Conservation (phyloP, 352 stramenopile species). For the Thalassiosira exigua region DNA sequence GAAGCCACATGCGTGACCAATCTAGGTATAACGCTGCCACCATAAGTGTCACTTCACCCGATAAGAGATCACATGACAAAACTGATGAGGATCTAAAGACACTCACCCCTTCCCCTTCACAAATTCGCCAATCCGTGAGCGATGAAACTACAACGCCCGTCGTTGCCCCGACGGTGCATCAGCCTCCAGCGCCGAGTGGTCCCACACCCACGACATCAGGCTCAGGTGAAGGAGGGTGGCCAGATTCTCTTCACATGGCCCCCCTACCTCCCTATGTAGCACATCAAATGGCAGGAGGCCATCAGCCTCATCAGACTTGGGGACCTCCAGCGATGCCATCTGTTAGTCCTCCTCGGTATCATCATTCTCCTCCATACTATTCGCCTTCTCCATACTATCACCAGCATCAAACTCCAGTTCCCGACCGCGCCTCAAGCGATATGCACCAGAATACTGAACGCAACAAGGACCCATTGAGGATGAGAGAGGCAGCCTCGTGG, state of each 20-base stretch:
- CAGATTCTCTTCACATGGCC: constrained; percentile 32
- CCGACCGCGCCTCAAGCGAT: neutral
- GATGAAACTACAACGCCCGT: constrained; percentile 36
- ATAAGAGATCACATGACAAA: neutral
- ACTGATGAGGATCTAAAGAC: constrained; percentile 4
- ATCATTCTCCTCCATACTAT: constrained; percentile 20
- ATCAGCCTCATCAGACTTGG: neutral
- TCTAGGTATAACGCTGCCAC: constrained; percentile 17
- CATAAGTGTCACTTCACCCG: constrained; percentile 6
- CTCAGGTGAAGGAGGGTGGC: constrained; percentile 9
- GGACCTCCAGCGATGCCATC: neutral
- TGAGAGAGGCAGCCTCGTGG: constrained; percentile 15
- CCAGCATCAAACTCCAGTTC: neutral
- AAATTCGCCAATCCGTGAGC: constrained; percentile 38
- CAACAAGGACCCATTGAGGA: too few relatives aligned
- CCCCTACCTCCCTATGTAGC: constrained; percentile 36
- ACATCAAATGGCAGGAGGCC: constrained; percentile 1
- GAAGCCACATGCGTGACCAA: constrained; percentile 13
- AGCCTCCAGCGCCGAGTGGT: neutral
- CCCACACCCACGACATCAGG: neutral
- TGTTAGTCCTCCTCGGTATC: constrained; percentile 2
- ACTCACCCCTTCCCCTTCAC: constrained; percentile 39
- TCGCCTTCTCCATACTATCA: neutral
- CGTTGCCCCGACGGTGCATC: constrained; percentile 27
- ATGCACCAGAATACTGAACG: neutral